Evolutionary conservation across 768 basidiomycete species (phyloP), one percentile per base, ranked within the genome.

Genomic region (Hypholoma sublateritium): DNA sequence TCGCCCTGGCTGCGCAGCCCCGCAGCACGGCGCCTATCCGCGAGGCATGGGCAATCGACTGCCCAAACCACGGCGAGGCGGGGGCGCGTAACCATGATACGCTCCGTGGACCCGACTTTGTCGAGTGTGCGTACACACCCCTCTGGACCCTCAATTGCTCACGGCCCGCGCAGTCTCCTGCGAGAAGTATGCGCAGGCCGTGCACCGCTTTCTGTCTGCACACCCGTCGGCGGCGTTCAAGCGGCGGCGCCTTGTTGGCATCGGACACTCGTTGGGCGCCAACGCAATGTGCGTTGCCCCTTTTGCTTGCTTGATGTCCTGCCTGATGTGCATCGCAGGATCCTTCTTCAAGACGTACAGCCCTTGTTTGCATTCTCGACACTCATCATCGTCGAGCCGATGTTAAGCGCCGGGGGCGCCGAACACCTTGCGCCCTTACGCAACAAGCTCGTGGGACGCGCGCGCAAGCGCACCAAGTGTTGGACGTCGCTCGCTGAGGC

Each of bases 41-140:
- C 11, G 84, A 86, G 62, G 87, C 85, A 17, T 89, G 86, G 85
- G 76, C 78, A 36, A 75, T 89, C 59, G 87, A 89, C 56, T 87
- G 86, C 65, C 87, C 87, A 2, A 89, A 89, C 63, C 87, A 89
- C 65, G 87, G 87, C 12, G 81, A 81, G 62, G 80, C 87, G 5
- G 84, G 79, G 0, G 55, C 67, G 50, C 63, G 86, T 60, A 89
- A 89, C 65, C 76, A 77, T 45, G 60, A 63, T n/a, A 66, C 74
- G 1, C 70, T 87, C 52, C 74, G 72, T 41, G 64, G 65, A 5
- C 73, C 76, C 5, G 77, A 77, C 32, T 82, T 75, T 65, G 72
- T 74, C 46, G 74, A 72, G 47, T 86, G 82, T 85, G 62, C 60
- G 80, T 48, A 28, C 9, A 5, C 36, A 12, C 47, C 34, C 47